phyloP scores from a whole-genome alignment of 768 basidiomycete genomes.

The Candolleomyces aberdarensis region DNA sequence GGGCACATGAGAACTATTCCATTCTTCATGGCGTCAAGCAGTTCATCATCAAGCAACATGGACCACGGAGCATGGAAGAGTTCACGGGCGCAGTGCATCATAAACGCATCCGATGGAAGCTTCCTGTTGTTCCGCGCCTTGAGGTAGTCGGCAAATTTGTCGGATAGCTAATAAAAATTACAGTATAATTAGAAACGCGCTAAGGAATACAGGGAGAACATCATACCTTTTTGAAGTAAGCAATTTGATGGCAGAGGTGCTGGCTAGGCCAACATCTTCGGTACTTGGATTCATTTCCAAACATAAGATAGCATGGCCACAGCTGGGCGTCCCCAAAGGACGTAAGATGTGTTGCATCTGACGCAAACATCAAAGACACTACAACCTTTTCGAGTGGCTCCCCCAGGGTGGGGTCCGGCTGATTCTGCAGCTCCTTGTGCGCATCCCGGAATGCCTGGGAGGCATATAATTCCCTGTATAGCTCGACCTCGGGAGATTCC shows the following conservation, averaged over 20 bases:
- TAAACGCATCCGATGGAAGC: slow-evolving; percentile 17
- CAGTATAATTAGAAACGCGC: not conserved
- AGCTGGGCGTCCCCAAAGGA: slow-evolving; percentile 14
- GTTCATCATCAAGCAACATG: slow-evolving; percentile 28
- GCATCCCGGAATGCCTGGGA: slow-evolving; percentile 4
- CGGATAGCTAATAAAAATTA: slow-evolving; percentile 16
- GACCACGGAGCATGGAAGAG: slow-evolving; percentile 31
- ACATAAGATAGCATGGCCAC: slow-evolving; percentile 17
- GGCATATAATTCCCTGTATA: not conserved
- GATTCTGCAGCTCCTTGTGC: slow-evolving; percentile 4
- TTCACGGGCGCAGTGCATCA: slow-evolving; percentile 30
- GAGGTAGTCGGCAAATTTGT: slow-evolving; percentile 17
- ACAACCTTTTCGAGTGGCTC: no score
- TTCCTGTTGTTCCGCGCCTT: slow-evolving; percentile 8
- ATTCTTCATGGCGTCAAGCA: slow-evolving; percentile 30
- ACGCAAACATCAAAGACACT: slow-evolving; percentile 25
- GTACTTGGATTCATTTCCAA: slow-evolving; percentile 19
- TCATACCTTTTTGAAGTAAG: slow-evolving; percentile 13
- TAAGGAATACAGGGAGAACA: slow-evolving; percentile 1
- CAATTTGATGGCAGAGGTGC: slow-evolving; percentile 13
- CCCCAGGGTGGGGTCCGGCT: no score
- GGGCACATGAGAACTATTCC: slow-evolving; percentile 28
- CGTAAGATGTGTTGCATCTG: slow-evolving; percentile 16
- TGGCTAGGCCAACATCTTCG: slow-evolving; percentile 8
- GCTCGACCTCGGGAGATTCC: not conserved